These are phyloP conservation scores for Globisporangium spiculum DNA, from an alignment of 352 stramenopile species.

Conservation along the genomic window DNA sequence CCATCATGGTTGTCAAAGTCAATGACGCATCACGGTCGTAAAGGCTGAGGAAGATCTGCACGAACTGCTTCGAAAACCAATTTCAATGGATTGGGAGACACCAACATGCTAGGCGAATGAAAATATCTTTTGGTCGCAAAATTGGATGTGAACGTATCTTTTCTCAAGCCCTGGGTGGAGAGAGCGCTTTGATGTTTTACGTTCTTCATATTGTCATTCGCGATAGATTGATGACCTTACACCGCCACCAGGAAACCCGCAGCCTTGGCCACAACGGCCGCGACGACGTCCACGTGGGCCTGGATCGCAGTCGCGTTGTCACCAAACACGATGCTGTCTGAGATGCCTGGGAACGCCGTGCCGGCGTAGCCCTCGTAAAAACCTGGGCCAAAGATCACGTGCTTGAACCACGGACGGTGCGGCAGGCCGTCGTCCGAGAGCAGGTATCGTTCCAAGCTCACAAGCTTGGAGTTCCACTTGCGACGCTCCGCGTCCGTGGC, in stretches of 20 bases:
- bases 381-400: conserved; percentile 54
- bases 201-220: background rate
- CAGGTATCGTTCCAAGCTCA: conserved; percentile 47
- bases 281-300: conserved; percentile 42
- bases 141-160: background rate
- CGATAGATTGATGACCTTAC: background rate
- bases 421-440: conserved; percentile 35
- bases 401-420: conserved; percentile 55
- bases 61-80: background rate
- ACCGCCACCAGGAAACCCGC: conserved; percentile 17
- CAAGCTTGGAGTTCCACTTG: conserved; percentile 49
- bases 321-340: conserved; percentile 42
- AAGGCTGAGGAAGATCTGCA: background rate
- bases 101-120: background rate
- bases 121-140: background rate
- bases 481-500: background rate
- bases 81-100: background rate
- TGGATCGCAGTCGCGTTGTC: conserved; percentile 38
- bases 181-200: background rate
- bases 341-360: conserved; percentile 48
- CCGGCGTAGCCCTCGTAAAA: conserved; percentile 59
- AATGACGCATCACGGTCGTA: background rate
- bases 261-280: conserved; percentile 28
- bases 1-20: background rate
- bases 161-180: background rate